Evolutionary conservation across 768 basidiomycete genomes (phyloP), one percentile per base, ranked within the genome.

Genomic region (Psilocybe azurescens): DNA sequence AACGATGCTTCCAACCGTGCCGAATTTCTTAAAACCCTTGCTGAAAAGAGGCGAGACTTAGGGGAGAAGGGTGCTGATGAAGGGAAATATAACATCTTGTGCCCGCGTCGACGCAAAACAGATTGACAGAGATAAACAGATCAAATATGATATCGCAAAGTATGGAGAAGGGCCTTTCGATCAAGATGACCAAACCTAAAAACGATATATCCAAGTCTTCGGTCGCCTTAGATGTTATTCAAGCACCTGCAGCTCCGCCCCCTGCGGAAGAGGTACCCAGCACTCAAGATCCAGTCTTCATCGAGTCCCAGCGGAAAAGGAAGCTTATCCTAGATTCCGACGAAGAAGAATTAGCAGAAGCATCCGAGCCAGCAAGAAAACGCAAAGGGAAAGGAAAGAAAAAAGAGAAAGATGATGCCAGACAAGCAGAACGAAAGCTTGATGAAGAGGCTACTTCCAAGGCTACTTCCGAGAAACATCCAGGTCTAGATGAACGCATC

Each of bases 121-220:
- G 0, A 74, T 91, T 33, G 85, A 94, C 71, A 79, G 93, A 41
- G 89, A 92, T 59, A 76, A 85, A 1, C 93, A 94, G 69, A 92
- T 94, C 81, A 91, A 90, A 71, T 94, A 93, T 65, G 93, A 94
- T 71, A 90, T 94, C 63, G 89, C 89, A n/a, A 91, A 87, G 74
- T 93, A 94, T 63, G 88, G 87, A 57, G 90, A 90, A 39, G 92
- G 92, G 0, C 91, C 91, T 1, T 76, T 94, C n/a, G 47, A 81
- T 84, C 32, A 80, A 86, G 66, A 92, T 88, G 0, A 68, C 63
- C 48, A 66, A 66, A 38, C n/a, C 29, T 16, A 47, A n/a, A 36
- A 44, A 14, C 11, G 52, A 49, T 20, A 18, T 20, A 16, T 53
- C 58, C 33, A 30, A 55, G 41, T 24, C 36, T 48, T 6, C 38